These are phyloP conservation scores for Solanum hybrid DNA, from an alignment of 305 asterid species.

Conservation along the genomic window DNA sequence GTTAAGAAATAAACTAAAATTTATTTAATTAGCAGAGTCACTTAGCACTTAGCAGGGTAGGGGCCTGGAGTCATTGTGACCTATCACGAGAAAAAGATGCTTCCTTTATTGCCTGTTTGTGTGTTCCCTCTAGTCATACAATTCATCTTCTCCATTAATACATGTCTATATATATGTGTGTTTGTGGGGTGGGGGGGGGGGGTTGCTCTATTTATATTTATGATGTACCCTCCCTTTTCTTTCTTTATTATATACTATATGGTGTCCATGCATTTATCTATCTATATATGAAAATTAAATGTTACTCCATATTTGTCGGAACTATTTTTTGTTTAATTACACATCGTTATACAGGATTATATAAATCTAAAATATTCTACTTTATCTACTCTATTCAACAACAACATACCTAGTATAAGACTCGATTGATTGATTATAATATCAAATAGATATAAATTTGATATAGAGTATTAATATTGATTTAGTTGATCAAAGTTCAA, in stretches of 20 bases:
- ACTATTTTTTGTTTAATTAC: neutral
- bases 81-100: neutral
- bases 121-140: neutral
- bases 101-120: neutral
- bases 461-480: neutral
- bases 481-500: neutral
- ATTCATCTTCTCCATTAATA: neutral
- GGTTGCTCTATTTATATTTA: too few relatives aligned
- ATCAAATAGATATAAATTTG: neutral
- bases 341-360: neutral
- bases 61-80: neutral
- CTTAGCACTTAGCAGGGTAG: neutral
- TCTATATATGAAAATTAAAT: neutral
- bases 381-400: neutral
- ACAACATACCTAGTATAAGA: neutral
- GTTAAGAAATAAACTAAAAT: neutral
- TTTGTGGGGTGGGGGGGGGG: too few relatives aligned
- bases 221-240: neutral
- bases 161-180: neutral
- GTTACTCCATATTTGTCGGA: neutral
- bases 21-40: neutral
- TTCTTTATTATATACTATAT: neutral
- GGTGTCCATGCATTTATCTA: neutral
- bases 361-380: too few relatives aligned
- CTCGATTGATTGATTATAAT: neutral